These are phyloP conservation scores for Rosa rugosa DNA, from an alignment of 306 rosid species.

Conservation along the genomic window DNA sequence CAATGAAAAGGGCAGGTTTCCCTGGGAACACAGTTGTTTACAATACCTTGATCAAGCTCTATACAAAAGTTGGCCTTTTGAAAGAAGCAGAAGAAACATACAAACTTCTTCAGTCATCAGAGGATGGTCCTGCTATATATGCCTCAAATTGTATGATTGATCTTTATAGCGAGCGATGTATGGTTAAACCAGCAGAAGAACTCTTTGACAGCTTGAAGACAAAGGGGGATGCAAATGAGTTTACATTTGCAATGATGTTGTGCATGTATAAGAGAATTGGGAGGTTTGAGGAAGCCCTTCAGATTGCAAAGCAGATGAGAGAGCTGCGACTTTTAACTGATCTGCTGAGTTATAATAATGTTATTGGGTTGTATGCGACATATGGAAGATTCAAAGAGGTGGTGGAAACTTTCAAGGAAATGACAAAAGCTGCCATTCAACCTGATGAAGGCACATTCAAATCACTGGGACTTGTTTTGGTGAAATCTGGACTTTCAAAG, in stretches of 20 bases:
- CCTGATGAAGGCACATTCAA: conserved; percentile 72
- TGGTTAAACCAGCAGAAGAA: conserved; percentile 64
- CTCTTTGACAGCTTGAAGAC: conserved; percentile 59
- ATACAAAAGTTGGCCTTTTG: conserved; percentile 72
- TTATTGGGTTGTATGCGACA: conserved; percentile 61
- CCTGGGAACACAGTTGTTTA: conserved; percentile 50
- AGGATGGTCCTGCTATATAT: conserved; percentile 55
- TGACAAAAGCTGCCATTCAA: conserved; percentile 50
- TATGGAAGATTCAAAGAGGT: conserved; percentile 61
- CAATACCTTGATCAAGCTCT: conserved; percentile 76
- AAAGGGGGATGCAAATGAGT: conserved; percentile 64
- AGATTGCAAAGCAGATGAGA: conserved; percentile 63
- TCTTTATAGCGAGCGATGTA: conserved; percentile 63
- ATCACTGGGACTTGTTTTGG: conserved; percentile 59
- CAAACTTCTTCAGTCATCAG: conserved; percentile 48
- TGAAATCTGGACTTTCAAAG: conserved; percentile 70
- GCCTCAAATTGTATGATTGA: conserved; percentile 90
- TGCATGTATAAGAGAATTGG: conserved; percentile 80
- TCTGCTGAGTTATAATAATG: conserved; percentile 67
- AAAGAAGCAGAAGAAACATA: conserved; percentile 74
- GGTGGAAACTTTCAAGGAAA: conserved; percentile 52
- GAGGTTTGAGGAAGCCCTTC: conserved; percentile 57
- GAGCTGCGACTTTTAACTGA: conserved; percentile 45
- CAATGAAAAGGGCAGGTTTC: conserved; percentile 58
- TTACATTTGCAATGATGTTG: conserved; percentile 82